A percentile compares a stretch with the other conserved stretches of the same genome.
Evolutionary conservation across 129 eudicot species (phyloP).

Genomic region (Arctium minus): DNA sequence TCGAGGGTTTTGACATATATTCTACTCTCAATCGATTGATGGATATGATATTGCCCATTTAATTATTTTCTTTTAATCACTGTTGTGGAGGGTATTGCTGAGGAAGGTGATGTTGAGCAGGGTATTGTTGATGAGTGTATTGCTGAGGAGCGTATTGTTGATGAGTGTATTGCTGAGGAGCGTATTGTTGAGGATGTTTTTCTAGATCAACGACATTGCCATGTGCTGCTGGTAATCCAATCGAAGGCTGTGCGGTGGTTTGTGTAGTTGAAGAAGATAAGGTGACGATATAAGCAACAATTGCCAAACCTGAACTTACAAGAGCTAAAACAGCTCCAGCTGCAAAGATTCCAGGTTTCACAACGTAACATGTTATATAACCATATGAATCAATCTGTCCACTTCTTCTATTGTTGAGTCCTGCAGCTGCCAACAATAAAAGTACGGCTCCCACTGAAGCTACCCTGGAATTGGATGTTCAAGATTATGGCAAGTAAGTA

Average conservation of each 20-base stretch:
- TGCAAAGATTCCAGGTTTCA: constrained; percentile 38
- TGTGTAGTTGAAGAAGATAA: constrained; percentile 11
- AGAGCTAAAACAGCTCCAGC: constrained; percentile 33
- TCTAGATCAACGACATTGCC: constrained; percentile 9
- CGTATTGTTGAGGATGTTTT: constrained; percentile 8
- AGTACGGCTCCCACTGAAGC: constrained; percentile 17
- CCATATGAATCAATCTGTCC: constrained; percentile 12
- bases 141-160: not conserved
- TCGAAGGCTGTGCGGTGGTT: not conserved
- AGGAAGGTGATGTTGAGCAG: not conserved
- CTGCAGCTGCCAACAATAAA: constrained; percentile 24
- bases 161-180: not conserved
- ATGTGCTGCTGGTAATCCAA: not conserved
- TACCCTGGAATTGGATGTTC: constrained; percentile 14
- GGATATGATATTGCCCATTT: not conserved
- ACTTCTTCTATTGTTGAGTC: constrained; percentile 10
- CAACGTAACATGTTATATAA: constrained; percentile 17
- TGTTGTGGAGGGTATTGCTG: not conserved
- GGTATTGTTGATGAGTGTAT: not conserved
- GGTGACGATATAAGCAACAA: constrained; percentile 14
- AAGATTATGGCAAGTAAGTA: not conserved
- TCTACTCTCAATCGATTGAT: not conserved
- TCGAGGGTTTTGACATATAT: not conserved
- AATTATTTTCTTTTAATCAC: not conserved
- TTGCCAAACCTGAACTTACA: constrained; percentile 21